Evolutionary conservation across 495 filamentous ascomycete species (phyloP).

Genomic region (Bacidia gigantensis): DNA sequence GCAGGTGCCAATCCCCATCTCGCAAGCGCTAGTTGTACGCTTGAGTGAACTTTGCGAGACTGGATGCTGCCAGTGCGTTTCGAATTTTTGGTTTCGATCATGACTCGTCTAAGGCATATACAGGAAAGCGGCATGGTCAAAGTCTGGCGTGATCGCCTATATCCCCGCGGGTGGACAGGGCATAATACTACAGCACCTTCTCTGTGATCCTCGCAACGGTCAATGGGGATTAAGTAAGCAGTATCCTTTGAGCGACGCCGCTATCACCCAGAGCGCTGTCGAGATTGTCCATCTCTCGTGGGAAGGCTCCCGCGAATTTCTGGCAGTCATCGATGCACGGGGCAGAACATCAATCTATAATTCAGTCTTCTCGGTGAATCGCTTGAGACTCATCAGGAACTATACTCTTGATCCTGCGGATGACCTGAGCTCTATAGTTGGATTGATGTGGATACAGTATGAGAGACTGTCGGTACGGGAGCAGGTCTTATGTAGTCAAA

Average conservation of each 20-base stretch:
- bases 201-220: slow-evolving; percentile 54
- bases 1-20: slow-evolving; percentile 36
- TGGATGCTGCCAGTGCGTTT: slow-evolving; percentile 72
- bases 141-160: slow-evolving; percentile 71
- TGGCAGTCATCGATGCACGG: slow-evolving; percentile 61
- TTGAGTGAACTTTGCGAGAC: slow-evolving; percentile 64
- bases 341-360: slow-evolving; percentile 60
- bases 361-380: slow-evolving; percentile 50
- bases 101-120: slow-evolving; percentile 15
- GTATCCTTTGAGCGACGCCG: slow-evolving; percentile 28
- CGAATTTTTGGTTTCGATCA: not conserved
- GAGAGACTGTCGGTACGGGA: slow-evolving; percentile 26
- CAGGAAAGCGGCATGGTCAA: slow-evolving; percentile 83
- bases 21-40: slow-evolving; percentile 55
- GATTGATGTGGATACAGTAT: slow-evolving; percentile 68
- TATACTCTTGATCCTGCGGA: slow-evolving; percentile 49
- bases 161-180: slow-evolving; percentile 56
- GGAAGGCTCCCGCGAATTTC: slow-evolving; percentile 56
- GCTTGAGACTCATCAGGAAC: slow-evolving; percentile 39
- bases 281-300: slow-evolving; percentile 65
- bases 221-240: slow-evolving; percentile 65
- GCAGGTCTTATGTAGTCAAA: slow-evolving; percentile 7
- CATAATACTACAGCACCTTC: slow-evolving; percentile 58
- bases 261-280: slow-evolving; percentile 36
- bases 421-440: slow-evolving; percentile 63